phyloP scores from a whole-genome alignment of 106 monocot species.

The Acorus calamus region DNA sequence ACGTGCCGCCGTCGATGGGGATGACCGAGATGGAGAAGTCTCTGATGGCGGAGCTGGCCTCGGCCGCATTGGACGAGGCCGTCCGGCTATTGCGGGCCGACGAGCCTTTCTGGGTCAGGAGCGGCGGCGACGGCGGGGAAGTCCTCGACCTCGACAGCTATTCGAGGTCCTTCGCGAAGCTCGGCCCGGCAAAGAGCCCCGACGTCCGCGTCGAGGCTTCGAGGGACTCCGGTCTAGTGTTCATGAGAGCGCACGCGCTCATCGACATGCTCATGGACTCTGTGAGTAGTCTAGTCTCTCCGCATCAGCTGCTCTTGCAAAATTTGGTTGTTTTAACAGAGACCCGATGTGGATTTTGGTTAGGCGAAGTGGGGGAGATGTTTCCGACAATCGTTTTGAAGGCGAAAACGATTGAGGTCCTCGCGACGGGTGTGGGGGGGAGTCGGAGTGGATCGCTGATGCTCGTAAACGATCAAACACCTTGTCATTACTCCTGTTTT shows the following conservation, averaged over 20 bases:
- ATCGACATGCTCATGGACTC: constrained; percentile 81
- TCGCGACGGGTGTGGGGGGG: constrained; percentile 45
- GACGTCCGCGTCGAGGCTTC: constrained; percentile 58
- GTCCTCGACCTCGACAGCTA: constrained; percentile 54
- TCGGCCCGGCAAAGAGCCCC: constrained; percentile 16
- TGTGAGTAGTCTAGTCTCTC: constrained; percentile 22
- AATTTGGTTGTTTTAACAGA: not conserved
- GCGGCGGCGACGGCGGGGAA: constrained; percentile 35
- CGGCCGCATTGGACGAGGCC: constrained; percentile 68
- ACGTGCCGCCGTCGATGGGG: constrained; percentile 20
- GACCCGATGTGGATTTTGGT: not conserved
- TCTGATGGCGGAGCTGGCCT: constrained; percentile 71
- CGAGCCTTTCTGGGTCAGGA: constrained; percentile 71
- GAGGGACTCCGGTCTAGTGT: constrained; percentile 41
- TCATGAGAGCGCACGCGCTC: constrained; percentile 46
- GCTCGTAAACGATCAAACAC: constrained; percentile 37
- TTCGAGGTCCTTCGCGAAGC: constrained; percentile 52
- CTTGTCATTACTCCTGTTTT: too few relatives aligned
- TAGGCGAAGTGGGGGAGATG: constrained; percentile 73
- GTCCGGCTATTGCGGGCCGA: constrained; percentile 61
- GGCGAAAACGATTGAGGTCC: constrained; percentile 69
- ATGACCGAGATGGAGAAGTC: constrained; percentile 77
- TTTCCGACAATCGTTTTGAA: constrained; percentile 76
- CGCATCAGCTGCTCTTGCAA: not conserved
- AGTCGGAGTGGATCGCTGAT: constrained; percentile 54